Evolutionary conservation across 768 basidiomycete species (phyloP).

Genomic region (Hygrophorus russula): DNA sequence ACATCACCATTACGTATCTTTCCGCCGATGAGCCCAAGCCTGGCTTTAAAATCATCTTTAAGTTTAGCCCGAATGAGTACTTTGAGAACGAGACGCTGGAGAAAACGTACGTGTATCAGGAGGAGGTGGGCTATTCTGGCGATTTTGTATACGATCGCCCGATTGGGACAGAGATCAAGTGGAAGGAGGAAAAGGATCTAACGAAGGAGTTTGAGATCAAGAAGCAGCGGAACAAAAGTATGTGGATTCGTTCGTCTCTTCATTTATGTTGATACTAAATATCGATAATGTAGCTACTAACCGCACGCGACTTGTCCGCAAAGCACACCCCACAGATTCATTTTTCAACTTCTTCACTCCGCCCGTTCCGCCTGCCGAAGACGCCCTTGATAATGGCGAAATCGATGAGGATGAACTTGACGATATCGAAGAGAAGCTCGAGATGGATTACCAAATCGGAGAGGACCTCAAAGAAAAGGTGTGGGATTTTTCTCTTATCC

Average conservation of each 20-base stretch:
- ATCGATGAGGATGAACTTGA: constrained; percentile 79
- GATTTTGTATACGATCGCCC: constrained; percentile 96
- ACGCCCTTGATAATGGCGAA: constrained; percentile 57
- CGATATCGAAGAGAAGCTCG: constrained; percentile 86
- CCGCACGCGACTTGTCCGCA: constrained; percentile 72
- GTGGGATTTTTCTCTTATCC: constrained; percentile 8
- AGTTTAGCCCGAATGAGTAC: constrained; percentile 74
- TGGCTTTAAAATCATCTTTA: constrained; percentile 88
- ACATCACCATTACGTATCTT: constrained; percentile 76
- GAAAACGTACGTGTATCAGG: constrained; percentile 92
- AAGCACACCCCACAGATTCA: constrained; percentile 83
- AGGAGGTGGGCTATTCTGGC: constrained; percentile 89
- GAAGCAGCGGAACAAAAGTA: constrained; percentile 99
- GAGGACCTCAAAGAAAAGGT: constrained; percentile 98
- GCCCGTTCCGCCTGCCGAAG: constrained; percentile 59
- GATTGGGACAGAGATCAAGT: constrained; percentile 86
- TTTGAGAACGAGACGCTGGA: constrained; percentile 77
- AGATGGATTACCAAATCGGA: constrained; percentile 96
- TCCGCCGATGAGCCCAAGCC: constrained; percentile 46
- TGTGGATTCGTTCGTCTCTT: constrained; percentile 14
- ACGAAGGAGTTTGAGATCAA: constrained; percentile 98
- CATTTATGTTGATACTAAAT: neutral
- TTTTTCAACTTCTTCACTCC: constrained; percentile 99
- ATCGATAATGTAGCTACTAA: constrained; percentile 50
- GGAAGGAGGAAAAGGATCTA: constrained; percentile 98